Percentiles rank a stretch among this genome's conserved stretches.
Evolutionary conservation across 2,329 filamentous ascomycete genomes (phyloP).

Genomic region (Herpotrichia juniperi): DNA sequence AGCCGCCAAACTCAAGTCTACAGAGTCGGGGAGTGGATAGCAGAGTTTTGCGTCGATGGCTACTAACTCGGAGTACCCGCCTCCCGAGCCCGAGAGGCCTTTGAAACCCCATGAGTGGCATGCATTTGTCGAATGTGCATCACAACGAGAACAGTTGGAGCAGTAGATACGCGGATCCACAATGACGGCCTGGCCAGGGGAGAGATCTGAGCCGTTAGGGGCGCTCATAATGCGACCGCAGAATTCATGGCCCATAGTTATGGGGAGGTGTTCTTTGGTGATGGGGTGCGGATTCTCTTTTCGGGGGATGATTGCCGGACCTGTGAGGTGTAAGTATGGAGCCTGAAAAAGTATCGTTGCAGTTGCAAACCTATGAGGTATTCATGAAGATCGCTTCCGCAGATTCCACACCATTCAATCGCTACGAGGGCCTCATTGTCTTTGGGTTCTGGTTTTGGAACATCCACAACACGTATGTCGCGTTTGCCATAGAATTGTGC

Average conservation of each 20-base stretch:
- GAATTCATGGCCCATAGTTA: slow-evolving; percentile 42
- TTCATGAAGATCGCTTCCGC: slow-evolving; percentile 37
- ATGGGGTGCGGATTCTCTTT: slow-evolving; percentile 26
- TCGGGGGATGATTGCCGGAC: slow-evolving; percentile 17
- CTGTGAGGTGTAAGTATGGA: slow-evolving; percentile 7
- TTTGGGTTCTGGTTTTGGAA: slow-evolving; percentile 26
- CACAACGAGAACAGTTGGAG: slow-evolving; percentile 26
- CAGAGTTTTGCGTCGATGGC: slow-evolving; percentile 28
- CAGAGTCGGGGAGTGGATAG: slow-evolving; percentile 27
- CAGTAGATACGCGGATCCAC: slow-evolving; percentile 39
- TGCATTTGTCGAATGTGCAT: slow-evolving; percentile 20
- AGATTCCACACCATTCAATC: slow-evolving; percentile 40
- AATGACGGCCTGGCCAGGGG: slow-evolving; percentile 32
- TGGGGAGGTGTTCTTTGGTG: slow-evolving; percentile 24
- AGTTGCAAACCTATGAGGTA: slow-evolving; percentile 28
- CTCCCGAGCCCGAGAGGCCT: slow-evolving; percentile 31
- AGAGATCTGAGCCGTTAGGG: slow-evolving; percentile 22
- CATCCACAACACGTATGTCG: slow-evolving; percentile 33
- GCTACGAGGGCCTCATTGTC: slow-evolving; percentile 32
- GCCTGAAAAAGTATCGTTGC: background rate
- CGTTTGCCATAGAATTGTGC: slow-evolving; percentile 33
- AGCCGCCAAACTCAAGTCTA: slow-evolving; percentile 29
- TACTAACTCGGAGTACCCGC: slow-evolving; percentile 32
- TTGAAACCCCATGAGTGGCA: slow-evolving; percentile 32
- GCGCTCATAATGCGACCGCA: slow-evolving; percentile 30